Evolutionary conservation across 2,329 filamentous ascomycete genomes (phyloP).

Genomic region (Zopfia rhizophila): DNA sequence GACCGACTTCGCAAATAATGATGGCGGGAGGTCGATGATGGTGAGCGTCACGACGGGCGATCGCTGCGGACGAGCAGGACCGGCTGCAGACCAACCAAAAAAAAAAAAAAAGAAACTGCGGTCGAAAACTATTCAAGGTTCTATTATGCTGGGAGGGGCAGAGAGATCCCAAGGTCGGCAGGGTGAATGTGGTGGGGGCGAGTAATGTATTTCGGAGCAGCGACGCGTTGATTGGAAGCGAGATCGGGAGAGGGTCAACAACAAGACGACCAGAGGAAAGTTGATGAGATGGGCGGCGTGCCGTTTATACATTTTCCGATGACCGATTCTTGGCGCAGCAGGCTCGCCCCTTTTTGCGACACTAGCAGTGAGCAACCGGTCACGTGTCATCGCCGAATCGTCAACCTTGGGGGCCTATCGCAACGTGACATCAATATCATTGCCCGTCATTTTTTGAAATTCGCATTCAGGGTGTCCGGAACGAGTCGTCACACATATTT

Average conservation of each 20-base stretch:
- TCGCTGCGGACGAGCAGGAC: conserved; percentile 34
- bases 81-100: too few relatives aligned
- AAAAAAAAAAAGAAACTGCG: too few relatives aligned
- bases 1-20: conserved; percentile 33
- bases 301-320: conserved; percentile 29
- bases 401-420: background rate
- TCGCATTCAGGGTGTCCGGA: too few relatives aligned
- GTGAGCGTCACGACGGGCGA: conserved; percentile 17
- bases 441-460: background rate
- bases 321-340: conserved; percentile 38
- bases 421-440: conserved; percentile 21
- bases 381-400: conserved; percentile 17
- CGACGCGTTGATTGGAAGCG: conserved; percentile 47
- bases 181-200: conserved; percentile 30
- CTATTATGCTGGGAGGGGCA: conserved; percentile 14
- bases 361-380: conserved; percentile 22
- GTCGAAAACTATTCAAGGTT: too few relatives aligned
- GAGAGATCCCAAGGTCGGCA: conserved; percentile 28
- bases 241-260: conserved; percentile 39
- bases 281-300: conserved; percentile 29
- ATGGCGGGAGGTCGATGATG: conserved; percentile 24
- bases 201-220: conserved; percentile 42
- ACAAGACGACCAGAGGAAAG: conserved; percentile 25
- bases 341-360: conserved; percentile 30
- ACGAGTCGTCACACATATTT: too few relatives aligned